phyloP scores from a whole-genome alignment of 2,329 filamentous ascomycete genomes.

The Pyrenophora graminea region DNA sequence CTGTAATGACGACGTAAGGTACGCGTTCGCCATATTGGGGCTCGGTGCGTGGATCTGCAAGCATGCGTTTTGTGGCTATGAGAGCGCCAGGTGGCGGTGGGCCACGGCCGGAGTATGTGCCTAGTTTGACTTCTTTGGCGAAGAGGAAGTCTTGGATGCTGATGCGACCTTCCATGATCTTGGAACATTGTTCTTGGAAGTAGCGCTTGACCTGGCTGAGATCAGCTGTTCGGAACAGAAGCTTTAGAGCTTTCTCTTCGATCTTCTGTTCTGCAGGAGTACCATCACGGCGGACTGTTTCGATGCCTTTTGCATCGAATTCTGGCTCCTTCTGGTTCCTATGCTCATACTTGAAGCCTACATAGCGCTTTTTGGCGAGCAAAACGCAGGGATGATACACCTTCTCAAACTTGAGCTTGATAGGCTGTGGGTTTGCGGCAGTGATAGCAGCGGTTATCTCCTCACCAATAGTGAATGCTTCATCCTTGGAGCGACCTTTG shows the following conservation, averaged over 20 bases:
- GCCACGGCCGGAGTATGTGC: conserved; percentile 82
- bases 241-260: conserved; percentile 85
- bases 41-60: conserved; percentile 81
- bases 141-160: conserved; percentile 97
- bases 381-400: conserved; percentile 95
- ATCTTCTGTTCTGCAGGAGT: conserved; percentile 97
- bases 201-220: conserved; percentile 86
- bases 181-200: conserved; percentile 86
- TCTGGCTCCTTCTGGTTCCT: conserved; percentile 76
- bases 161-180: conserved; percentile 87
- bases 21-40: conserved; percentile 95
- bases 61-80: conserved; percentile 84
- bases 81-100: conserved; percentile 83
- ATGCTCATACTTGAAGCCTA: conserved; percentile 94
- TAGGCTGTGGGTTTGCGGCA: conserved; percentile 82
- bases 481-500: conserved; percentile 80
- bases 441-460: conserved; percentile 90
- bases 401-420: conserved; percentile 98
- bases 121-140: conserved; percentile 86
- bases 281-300: conserved; percentile 92
- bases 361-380: conserved; percentile 95
- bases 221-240: conserved; percentile 88
- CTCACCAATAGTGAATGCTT: conserved; percentile 90
- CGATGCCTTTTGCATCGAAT: conserved; percentile 97
- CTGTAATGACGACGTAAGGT: conserved; percentile 90